These are phyloP conservation scores for Russula emetica DNA, from an alignment of 768 basidiomycete species.

Conservation along the genomic window DNA sequence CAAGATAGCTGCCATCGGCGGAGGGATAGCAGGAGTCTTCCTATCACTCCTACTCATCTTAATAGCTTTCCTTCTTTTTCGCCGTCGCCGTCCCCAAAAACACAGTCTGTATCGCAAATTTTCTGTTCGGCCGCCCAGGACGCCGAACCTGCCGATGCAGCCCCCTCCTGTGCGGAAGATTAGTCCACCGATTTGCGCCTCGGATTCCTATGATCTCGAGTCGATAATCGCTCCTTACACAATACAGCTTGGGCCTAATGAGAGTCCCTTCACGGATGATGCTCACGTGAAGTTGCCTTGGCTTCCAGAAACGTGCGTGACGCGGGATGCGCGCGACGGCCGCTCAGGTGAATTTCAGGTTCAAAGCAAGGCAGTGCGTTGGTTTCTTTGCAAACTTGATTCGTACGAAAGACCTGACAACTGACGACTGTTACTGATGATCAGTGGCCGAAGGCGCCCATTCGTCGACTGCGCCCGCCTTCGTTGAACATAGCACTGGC, in stretches of 20 bases:
- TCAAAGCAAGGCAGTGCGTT: conserved; percentile 6
- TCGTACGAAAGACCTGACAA: conserved; percentile 6
- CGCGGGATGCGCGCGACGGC: background rate
- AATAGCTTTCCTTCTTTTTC: conserved; percentile 8
- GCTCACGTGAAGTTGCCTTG: background rate
- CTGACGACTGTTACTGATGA: background rate
- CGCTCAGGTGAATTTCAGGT: background rate
- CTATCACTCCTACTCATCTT: conserved; percentile 1
- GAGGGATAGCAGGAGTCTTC: background rate
- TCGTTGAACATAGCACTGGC: background rate
- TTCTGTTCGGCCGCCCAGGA: background rate
- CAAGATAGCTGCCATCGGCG: background rate
- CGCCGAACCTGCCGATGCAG: conserved; percentile 20
- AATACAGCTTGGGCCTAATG: background rate
- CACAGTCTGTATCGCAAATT: background rate
- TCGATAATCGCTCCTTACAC: background rate
- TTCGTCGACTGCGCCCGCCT: background rate
- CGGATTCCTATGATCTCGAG: conserved; percentile 3
- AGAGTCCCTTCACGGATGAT: background rate
- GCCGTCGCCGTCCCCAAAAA: background rate
- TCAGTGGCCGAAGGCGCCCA: conserved; percentile 6
- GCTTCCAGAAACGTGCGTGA: conserved; percentile 5
- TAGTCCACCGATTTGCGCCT: background rate
- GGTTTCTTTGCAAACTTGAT: background rate
- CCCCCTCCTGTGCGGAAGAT: background rate